Conservation (phyloP, 352 stramenopile species). For the Pythium aquatile region DNA sequence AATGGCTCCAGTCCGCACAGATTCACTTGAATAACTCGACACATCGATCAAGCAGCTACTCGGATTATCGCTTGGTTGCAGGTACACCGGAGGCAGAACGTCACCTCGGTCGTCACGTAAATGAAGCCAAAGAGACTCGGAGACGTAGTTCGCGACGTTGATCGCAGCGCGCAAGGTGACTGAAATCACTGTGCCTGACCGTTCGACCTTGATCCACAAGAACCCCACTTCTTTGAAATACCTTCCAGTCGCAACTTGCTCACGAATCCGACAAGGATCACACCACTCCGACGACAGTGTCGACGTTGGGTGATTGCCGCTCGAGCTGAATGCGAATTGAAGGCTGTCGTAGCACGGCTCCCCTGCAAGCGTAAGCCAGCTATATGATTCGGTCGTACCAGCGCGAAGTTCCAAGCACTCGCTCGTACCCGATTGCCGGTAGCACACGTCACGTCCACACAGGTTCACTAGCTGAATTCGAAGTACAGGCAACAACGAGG, state of each 20-base stretch:
- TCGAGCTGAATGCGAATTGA: conserved; percentile 15
- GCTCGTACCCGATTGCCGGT: conserved; percentile 58
- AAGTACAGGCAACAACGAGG: conserved; percentile 25
- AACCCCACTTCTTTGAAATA: conserved; percentile 54
- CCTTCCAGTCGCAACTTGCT: conserved; percentile 53
- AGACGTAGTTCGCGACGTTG: conserved; percentile 16
- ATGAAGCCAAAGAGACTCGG: not conserved
- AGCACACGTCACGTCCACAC: conserved; percentile 47
- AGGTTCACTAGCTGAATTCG: conserved; percentile 58
- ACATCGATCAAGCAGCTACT: not conserved
- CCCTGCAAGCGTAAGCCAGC: conserved; percentile 50
- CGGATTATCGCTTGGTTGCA: not conserved
- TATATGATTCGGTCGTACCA: conserved; percentile 46
- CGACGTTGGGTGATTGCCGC: not conserved
- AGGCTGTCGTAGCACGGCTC: conserved; percentile 28
- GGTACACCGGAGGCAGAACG: not conserved
- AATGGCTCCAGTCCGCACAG: not conserved
- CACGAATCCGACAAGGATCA: conserved; percentile 64
- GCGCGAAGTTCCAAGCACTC: conserved; percentile 47
- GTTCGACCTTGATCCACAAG: conserved; percentile 65
- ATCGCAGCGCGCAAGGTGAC: conserved; percentile 45
- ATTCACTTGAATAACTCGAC: not conserved
- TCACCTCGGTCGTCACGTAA: not conserved
- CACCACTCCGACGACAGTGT: conserved; percentile 35
- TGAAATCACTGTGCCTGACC: conserved; percentile 50